Percentiles rank a stretch among this genome's conserved stretches.
These are phyloP conservation scores for Magnusiomyces magnusii DNA, from an alignment of 1,139 yeast genomes.

Conservation along the genomic window DNA sequence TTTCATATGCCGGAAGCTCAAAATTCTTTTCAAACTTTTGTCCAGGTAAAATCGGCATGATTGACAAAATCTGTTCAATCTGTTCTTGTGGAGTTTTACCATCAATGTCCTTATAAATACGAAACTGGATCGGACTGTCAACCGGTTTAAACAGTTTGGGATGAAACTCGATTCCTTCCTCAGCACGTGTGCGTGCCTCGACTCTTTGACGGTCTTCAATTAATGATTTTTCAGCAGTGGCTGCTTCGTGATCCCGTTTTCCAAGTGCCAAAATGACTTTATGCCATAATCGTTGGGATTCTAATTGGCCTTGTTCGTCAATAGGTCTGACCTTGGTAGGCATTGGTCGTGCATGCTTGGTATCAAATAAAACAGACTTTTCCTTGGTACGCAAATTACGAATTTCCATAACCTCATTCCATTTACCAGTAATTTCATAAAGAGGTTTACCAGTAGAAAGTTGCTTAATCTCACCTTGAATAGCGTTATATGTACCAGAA, in stretches of 20 bases:
- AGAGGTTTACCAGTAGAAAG: constrained; percentile 46
- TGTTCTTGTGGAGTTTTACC: constrained; percentile 43
- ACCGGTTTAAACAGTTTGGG: constrained; percentile 63
- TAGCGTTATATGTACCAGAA: constrained; percentile 84
- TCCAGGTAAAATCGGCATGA: constrained; percentile 71
- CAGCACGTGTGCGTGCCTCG: constrained; percentile 62
- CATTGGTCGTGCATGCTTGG: constrained; percentile 43
- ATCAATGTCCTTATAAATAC: constrained; percentile 53
- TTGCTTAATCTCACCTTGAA: constrained; percentile 63
- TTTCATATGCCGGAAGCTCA: constrained; percentile 59
- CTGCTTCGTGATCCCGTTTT: constrained; percentile 63
- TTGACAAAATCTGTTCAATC: constrained; percentile 47
- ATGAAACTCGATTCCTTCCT: constrained; percentile 70
- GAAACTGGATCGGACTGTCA: constrained; percentile 45
- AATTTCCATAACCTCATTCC: constrained; percentile 83
- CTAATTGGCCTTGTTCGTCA: constrained; percentile 69
- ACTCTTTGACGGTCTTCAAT: constrained; percentile 81
- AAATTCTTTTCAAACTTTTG: constrained; percentile 57
- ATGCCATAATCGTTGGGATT: constrained; percentile 78
- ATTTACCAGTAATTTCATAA: constrained; percentile 74
- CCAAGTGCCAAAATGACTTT: constrained; percentile 73
- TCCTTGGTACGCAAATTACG: constrained; percentile 45
- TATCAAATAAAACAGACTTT: constrained; percentile 56
- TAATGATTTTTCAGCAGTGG: constrained; percentile 80
- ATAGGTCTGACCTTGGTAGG: constrained; percentile 71